These are phyloP conservation scores for Wickerhamiella vanderwaltii DNA, from an alignment of 805 yeast genomes.

Conservation along the genomic window DNA sequence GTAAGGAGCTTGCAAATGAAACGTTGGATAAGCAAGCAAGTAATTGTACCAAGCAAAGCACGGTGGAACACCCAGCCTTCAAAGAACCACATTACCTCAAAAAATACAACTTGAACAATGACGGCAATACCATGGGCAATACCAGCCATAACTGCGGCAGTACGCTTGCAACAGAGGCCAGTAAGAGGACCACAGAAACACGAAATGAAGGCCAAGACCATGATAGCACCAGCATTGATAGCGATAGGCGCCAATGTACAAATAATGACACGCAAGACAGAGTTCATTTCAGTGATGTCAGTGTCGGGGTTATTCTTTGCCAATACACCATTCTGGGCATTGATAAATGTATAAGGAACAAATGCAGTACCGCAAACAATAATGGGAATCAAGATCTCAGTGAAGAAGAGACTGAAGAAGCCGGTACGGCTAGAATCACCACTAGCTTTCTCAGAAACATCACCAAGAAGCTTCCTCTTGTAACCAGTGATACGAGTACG, in stretches of 20 bases:
- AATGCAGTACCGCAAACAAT: constrained; percentile 56
- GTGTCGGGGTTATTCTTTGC: constrained; percentile 21
- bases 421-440: constrained; percentile 66
- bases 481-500: constrained; percentile 89
- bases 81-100: constrained; percentile 92
- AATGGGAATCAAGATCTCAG: constrained; percentile 68
- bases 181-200: constrained; percentile 97
- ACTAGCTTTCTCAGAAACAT: constrained; percentile 51
- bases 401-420: constrained; percentile 59
- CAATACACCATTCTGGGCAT: constrained; percentile 73
- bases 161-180: constrained; percentile 90
- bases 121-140: constrained; percentile 94
- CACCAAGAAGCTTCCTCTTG: constrained; percentile 60
- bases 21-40: constrained; percentile 81
- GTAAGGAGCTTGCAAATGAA: constrained; percentile 76
- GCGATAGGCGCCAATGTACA: constrained; percentile 77
- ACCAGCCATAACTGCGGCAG: constrained; percentile 92
- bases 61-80: constrained; percentile 85
- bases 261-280: constrained; percentile 49
- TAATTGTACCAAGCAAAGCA: constrained; percentile 73
- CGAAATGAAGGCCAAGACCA: constrained; percentile 65
- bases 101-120: constrained; percentile 71
- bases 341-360: constrained; percentile 66
- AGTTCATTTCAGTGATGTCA: constrained; percentile 34
- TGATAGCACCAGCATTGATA: constrained; percentile 74